These are phyloP conservation scores for Ophiosphaerella narmari DNA, from an alignment of 2,329 filamentous ascomycete genomes.

Conservation along the genomic window DNA sequence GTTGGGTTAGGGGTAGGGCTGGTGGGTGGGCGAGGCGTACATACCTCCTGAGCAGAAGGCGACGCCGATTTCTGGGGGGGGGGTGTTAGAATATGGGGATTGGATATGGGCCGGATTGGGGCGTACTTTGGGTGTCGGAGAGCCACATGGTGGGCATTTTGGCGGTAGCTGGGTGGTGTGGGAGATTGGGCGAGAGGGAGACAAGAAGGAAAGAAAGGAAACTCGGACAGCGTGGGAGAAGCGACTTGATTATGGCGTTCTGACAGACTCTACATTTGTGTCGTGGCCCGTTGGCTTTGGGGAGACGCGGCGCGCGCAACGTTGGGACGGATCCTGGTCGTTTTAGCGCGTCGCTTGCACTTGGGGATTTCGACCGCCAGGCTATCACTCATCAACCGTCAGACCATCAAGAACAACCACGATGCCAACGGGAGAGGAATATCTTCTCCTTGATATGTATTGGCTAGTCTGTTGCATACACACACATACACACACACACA, in stretches of 20 bases:
- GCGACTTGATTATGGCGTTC: conserved; percentile 3
- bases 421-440: no score
- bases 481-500: neutral
- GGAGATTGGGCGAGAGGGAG: neutral
- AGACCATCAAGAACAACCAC: neutral
- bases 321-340: neutral
- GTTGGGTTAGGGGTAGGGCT: conserved; percentile 17
- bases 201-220: neutral
- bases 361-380: conserved; percentile 22
- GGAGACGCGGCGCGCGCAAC: conserved; percentile 19
- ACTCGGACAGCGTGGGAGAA: neutral
- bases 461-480: neutral
- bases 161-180: conserved; percentile 5
- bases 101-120: no score
- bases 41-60: conserved; percentile 97
- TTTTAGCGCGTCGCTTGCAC: conserved; percentile 25
- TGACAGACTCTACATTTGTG: conserved; percentile 19
- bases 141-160: conserved; percentile 89
- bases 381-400: neutral
- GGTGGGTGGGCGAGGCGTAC: conserved; percentile 50
- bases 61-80: conserved; percentile 84
- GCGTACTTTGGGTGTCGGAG: conserved; percentile 86
- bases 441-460: neutral
- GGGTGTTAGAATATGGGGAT: conserved; percentile 8
- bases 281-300: conserved; percentile 35